A percentile compares a stretch with the other conserved stretches of the same genome.
phyloP scores from a whole-genome alignment of 2,329 filamentous ascomycete species.

The Colletotrichum cordylinicola region DNA sequence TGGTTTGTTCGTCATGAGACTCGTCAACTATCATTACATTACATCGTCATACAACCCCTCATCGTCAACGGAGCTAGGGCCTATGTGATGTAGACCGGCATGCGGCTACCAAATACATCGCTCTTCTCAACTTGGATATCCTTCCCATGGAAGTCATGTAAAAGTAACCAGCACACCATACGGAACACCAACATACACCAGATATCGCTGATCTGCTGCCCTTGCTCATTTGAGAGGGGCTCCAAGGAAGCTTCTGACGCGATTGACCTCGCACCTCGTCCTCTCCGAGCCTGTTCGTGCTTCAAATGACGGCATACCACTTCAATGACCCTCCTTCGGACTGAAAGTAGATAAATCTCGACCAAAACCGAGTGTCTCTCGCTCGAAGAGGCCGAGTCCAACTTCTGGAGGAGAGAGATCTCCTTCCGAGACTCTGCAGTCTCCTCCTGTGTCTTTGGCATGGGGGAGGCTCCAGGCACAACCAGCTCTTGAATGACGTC shows the following conservation, averaged over 20 bases:
- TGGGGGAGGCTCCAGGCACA: background rate
- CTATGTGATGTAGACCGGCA: conserved; percentile 38
- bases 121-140: conserved; percentile 38
- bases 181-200: conserved; percentile 42
- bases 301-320: background rate
- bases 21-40: background rate
- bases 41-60: background rate
- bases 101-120: conserved; percentile 37
- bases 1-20: background rate
- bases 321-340: conserved; percentile 7
- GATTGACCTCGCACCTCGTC: background rate
- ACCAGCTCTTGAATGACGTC: background rate
- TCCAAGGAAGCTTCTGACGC: background rate
- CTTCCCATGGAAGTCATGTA: conserved; percentile 42
- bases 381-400: conserved; percentile 5
- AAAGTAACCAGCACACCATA: conserved; percentile 42
- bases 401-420: background rate
- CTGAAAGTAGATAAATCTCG: conserved; percentile 1
- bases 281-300: background rate
- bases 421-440: background rate
- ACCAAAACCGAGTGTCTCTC: conserved; percentile 8
- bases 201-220: conserved; percentile 24
- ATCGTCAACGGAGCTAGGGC: background rate
- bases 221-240: background rate
- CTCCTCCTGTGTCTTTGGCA: background rate